A percentile compares a stretch with the other conserved stretches of the same genome.
These are phyloP conservation scores for Fusarium sp. DNA, from an alignment of 2,329 filamentous ascomycete genomes.

Conservation along the genomic window DNA sequence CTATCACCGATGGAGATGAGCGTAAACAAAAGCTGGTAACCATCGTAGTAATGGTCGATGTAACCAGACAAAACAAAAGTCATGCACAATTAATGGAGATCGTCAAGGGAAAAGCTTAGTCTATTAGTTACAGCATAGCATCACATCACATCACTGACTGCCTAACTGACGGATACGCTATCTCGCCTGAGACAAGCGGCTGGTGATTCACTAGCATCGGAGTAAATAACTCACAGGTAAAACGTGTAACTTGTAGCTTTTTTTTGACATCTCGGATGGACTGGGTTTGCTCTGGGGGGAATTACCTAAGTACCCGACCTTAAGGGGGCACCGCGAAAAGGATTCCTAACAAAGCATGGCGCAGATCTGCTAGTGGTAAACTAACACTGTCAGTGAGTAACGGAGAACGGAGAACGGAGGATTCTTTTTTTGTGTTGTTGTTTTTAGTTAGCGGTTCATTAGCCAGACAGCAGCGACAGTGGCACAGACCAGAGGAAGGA, in stretches of 20 bases:
- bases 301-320: conserved; percentile 1
- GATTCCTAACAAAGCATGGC: conserved; percentile 38
- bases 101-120: not conserved
- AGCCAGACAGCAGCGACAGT: not conserved
- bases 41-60: not conserved
- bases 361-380: conserved; percentile 31
- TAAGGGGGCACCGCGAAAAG: conserved; percentile 27
- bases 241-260: not conserved
- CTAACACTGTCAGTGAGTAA: conserved; percentile 8
- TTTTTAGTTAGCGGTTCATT: not conserved
- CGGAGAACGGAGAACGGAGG: too few species aligned
- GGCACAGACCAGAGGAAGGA: conserved; percentile 20
- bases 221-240: conserved; percentile 12
- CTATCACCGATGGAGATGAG: not conserved
- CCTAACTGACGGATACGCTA: not conserved
- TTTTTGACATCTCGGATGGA: not conserved
- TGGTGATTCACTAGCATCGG: conserved; percentile 20
- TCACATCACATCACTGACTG: too few species aligned
- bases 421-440: not conserved
- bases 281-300: not conserved
- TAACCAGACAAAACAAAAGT: conserved; percentile 4
- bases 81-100: conserved; percentile 1
- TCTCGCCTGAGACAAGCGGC: conserved; percentile 28
- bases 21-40: not conserved
- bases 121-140: not conserved